Evolutionary conservation across 768 basidiomycete species (phyloP), one percentile per base, ranked within the genome.

Genomic region (Daedaleopsis nitida): DNA sequence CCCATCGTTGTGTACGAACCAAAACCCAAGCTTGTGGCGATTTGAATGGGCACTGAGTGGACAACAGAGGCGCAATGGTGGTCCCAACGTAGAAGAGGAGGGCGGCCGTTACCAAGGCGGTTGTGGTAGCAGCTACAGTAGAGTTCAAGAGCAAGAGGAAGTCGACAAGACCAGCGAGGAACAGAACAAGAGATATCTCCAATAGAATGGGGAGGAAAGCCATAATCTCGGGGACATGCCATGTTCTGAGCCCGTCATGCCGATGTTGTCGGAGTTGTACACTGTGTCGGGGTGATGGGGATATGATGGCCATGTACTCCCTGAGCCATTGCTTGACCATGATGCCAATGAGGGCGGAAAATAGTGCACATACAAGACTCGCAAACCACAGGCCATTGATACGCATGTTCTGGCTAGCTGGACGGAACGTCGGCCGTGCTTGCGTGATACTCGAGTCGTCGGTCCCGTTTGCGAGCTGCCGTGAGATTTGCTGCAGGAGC

Each of bases 211-310:
- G 62, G n/a, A 60, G 56, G 7, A 60, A 23, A 2, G 62, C 61
- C 52, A 70, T 59, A n/a, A 70, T 66, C 34, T 64, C 67, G 17
- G 65, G 59, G 7, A 72, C 63, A 17, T 59, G 49, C 69, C 70
- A 72, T 5, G 51, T 37, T 17, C 52, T 42, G n/a, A 70, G 52
- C 14, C 67, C 68, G 34, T 68, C 39, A 47, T 23, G 63, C 1
- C 65, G 59, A 47, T 64, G 49, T 38, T 72, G 69, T 12, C 69
- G 64, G 11, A 65, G 50, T 3, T 68, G 52, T 17, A 65, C 57
- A 13, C 42, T 53, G 23, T 65, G 57, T n/a, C 61, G 61, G 34
- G 65, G 37, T 7, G 67, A 59, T 24, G 44, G 37, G 1, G 63
- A 51, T 3, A n/a, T 39, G 1, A 44, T 42, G 7, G 48, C 17